These are phyloP conservation scores for Phanerodontia chrysosporium DNA, from an alignment of 768 basidiomycete genomes.

Conservation along the genomic window DNA sequence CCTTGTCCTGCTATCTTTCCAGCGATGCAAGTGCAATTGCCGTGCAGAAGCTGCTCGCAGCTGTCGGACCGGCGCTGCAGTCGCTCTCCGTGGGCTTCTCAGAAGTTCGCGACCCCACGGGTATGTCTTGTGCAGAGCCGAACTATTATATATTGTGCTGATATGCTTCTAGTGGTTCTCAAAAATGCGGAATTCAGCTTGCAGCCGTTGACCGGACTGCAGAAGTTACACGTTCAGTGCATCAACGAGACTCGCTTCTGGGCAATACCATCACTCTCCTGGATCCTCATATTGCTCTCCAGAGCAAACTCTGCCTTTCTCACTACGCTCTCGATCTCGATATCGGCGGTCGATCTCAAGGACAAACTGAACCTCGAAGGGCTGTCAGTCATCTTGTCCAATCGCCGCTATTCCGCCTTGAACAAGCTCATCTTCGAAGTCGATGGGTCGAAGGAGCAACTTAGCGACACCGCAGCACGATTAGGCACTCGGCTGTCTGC, in stretches of 20 bases:
- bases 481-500: neutral
- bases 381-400: conserved; percentile 17
- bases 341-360: conserved; percentile 7
- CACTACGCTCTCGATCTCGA: conserved; percentile 9
- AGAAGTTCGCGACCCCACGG: conserved; percentile 16
- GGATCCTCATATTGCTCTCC: conserved; percentile 19
- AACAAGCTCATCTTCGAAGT: conserved; percentile 12
- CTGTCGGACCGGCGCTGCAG: conserved; percentile 12
- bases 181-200: conserved; percentile 10
- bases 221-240: conserved; percentile 14
- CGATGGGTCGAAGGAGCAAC: neutral
- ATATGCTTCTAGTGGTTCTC: conserved; percentile 12
- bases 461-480: neutral
- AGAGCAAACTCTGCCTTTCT: conserved; percentile 8
- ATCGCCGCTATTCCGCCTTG: conserved; percentile 9
- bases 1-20: conserved; percentile 13
- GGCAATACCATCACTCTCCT: conserved; percentile 18
- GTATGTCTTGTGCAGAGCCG: conserved; percentile 9
- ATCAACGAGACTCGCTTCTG: conserved; percentile 3
- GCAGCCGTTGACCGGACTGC: conserved; percentile 10
- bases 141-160: neutral
- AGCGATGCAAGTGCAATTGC: conserved; percentile 13
- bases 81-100: conserved; percentile 17
- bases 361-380: conserved; percentile 18
- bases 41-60: conserved; percentile 10